Conservation (phyloP, 805 yeast species). For the Barnettozyma botsteinii region DNA sequence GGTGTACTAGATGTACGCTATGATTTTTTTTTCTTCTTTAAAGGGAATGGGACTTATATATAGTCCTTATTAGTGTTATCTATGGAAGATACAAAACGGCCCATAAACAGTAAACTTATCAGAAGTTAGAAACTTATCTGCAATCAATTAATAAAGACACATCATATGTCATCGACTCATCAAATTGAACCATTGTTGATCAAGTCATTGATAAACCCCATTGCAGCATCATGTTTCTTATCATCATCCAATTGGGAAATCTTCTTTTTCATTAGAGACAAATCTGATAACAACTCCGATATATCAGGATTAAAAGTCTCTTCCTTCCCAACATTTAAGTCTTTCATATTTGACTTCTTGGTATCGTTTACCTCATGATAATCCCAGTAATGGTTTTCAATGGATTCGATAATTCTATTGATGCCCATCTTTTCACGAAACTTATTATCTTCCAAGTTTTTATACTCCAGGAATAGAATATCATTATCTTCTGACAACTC, state of each 20-base stretch:
- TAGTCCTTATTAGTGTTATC: no score
- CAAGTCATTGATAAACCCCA: conserved; percentile 6
- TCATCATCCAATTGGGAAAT: conserved; percentile 7
- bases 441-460: conserved; percentile 35
- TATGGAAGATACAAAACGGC: no score
- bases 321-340: background rate
- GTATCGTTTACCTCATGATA: background rate
- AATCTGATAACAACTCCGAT: conserved; percentile 6
- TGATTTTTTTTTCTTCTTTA: no score
- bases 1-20: no score
- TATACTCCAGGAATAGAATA: conserved; percentile 36
- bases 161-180: no score
- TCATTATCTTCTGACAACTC: conserved; percentile 23
- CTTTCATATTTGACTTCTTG: background rate
- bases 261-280: conserved; percentile 8
- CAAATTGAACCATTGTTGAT: no score
- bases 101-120: no score
- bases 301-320: conserved; percentile 7
- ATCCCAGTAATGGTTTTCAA: conserved; percentile 46
- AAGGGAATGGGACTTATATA: no score
- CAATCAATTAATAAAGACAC: no score
- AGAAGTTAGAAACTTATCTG: no score
- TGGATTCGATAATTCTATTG: conserved; percentile 38
- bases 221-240: conserved; percentile 11
- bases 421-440: conserved; percentile 38